Evolutionary conservation across 306 rosid genomes (phyloP).

Genomic region (Rosa lucieae): DNA sequence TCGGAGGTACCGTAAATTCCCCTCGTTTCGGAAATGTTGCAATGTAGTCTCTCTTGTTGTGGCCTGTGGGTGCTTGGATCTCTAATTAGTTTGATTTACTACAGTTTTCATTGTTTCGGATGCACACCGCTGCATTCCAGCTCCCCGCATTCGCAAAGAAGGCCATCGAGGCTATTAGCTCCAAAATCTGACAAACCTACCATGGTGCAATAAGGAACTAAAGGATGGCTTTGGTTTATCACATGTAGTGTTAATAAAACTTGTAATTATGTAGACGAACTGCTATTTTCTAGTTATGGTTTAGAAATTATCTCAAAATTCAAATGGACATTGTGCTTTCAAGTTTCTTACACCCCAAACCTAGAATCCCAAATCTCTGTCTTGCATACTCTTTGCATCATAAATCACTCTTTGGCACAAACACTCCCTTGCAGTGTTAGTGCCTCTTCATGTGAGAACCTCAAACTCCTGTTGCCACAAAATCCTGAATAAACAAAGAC

Average conservation of each 20-base stretch:
- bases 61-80: background rate
- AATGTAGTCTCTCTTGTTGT: background rate
- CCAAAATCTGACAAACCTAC: background rate
- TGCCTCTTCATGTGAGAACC: background rate
- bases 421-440: background rate
- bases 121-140: slow-evolving; percentile 43
- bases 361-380: background rate
- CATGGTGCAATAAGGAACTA: background rate
- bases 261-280: background rate
- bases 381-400: background rate
- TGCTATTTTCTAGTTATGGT: background rate
- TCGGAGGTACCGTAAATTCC: background rate
- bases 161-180: background rate
- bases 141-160: slow-evolving; percentile 11
- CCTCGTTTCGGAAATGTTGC: slow-evolving; percentile 2
- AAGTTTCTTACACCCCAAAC: background rate
- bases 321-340: background rate
- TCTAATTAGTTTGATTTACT: background rate
- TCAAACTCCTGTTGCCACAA: background rate
- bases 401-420: background rate
- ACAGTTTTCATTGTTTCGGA: slow-evolving; percentile 20
- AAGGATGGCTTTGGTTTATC: background rate
- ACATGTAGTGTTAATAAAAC: background rate
- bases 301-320: background rate
- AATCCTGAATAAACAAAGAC: background rate